Conservation (phyloP, 352 stramenopile species). For the Globisporangium paroecandrum region DNA sequence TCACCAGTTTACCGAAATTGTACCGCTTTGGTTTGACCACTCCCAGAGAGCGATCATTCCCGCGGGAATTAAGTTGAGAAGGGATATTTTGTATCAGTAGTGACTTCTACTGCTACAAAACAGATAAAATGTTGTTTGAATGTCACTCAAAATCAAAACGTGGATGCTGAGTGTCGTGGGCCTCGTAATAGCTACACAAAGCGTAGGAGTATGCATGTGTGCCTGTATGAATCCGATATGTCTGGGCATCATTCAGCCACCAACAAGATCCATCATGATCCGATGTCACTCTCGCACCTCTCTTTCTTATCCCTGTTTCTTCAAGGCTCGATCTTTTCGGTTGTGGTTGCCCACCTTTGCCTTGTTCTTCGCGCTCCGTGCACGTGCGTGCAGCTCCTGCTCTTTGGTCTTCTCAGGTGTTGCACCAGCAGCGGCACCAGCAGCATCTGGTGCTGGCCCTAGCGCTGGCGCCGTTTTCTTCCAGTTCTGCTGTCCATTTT, state of each 20-base stretch:
- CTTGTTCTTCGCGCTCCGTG: conserved; percentile 73
- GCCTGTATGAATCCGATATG: no score
- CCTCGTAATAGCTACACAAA: not conserved
- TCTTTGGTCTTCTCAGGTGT: conserved; percentile 20
- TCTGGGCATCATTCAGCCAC: no score
- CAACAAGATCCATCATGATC: no score
- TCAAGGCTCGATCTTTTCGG: conserved; percentile 78
- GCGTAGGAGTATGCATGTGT: no score
- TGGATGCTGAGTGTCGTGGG: not conserved
- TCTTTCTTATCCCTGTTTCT: conserved; percentile 38
- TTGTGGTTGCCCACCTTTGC: conserved; percentile 77
- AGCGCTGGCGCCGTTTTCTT: not conserved
- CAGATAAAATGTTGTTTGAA: no score
- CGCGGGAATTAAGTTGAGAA: no score
- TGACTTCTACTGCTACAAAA: no score
- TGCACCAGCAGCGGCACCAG: not conserved
- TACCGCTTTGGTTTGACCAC: no score
- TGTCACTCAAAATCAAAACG: no score
- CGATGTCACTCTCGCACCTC: not conserved
- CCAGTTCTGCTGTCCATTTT: not conserved
- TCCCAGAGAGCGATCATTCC: no score
- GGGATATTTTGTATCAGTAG: no score
- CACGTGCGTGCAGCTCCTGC: conserved; percentile 42
- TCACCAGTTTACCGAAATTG: no score
- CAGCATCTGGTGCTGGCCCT: not conserved